Evolutionary conservation across 352 stramenopile genomes (phyloP), one percentile per base, ranked within the genome.

Genomic region (Phytophthora idaei): DNA sequence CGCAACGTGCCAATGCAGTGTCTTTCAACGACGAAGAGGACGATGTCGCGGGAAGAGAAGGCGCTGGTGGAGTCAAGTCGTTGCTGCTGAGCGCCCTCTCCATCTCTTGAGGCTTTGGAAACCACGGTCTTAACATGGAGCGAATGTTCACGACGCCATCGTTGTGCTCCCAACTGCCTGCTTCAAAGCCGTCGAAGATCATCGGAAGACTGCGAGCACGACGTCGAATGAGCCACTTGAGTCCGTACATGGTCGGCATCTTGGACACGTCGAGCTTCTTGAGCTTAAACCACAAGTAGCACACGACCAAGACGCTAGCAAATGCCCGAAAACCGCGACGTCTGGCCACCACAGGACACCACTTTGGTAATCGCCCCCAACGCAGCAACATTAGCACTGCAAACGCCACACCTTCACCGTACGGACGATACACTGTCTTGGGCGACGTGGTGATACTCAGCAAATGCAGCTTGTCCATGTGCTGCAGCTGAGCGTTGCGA

Each of bases 391-490:
- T 0, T 9, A 87, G 2, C 37, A 75, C 25, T 0, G 46, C 41
- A 12, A 73, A 11, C 4, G 73, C 44, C 0, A 67, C 28, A 1
- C 65, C 41, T 53, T 90, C 81, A 0, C 67, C 39, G 5, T 77
- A 57, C 0, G 79, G 79, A 2, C 77, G 58, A 45, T 88, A 68
- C 15, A 79, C 64, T 12, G 63, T 81, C 55, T 75, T 77, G 1
- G 83, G 77, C 0, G 73, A 90, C 34, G 85, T 91, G n/a, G 80
- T 77, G 59, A 93, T 92, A 68, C 83, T 92, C 17, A 92, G 61
- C 29, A 92, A 70, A 48, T 80, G 77, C 31, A 86, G 42, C 61
- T 85, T 83, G 36, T 89, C 77, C 80, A 89, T 89, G 52, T 89
- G 61, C 17, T 77, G 25, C 10, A 92, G 67, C 44, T 74, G 56